These are phyloP conservation scores for Starmerella apis DNA, from an alignment of 805 yeast genomes.

Conservation along the genomic window DNA sequence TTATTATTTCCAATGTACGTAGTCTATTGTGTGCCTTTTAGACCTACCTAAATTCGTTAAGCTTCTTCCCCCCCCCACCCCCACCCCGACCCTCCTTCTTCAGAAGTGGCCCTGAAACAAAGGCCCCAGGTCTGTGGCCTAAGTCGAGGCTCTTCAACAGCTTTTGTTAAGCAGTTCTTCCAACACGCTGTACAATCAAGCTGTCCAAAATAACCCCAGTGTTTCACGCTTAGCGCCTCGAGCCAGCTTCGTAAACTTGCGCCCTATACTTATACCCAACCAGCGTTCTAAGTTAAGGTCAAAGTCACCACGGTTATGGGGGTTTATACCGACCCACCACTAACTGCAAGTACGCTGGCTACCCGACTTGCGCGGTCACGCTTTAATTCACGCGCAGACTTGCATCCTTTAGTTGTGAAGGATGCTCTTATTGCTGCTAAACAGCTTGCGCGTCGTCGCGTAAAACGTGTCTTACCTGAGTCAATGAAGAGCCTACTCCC, in stretches of 20 bases:
- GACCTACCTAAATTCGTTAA: not conserved
- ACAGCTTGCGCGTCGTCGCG: not conserved
- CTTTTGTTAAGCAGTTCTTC: too few species aligned
- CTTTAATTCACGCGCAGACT: slow-evolving; percentile 10
- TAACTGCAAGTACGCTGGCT: slow-evolving; percentile 14
- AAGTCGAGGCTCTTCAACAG: too few species aligned
- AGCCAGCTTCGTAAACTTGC: too few species aligned
- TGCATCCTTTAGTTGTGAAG: slow-evolving; percentile 9
- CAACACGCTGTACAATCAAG: too few species aligned
- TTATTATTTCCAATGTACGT: slow-evolving; percentile 8
- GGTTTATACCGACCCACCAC: slow-evolving; percentile 16
- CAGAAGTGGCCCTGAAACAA: too few species aligned
- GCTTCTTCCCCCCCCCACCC: not conserved
- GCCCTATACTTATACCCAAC: too few species aligned
- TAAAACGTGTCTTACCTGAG: not conserved
- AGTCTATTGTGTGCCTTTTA: slow-evolving; percentile 7
- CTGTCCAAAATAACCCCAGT: too few species aligned
- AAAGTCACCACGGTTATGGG: not conserved
- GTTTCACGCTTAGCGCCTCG: too few species aligned
- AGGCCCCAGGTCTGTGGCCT: too few species aligned
- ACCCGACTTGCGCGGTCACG: slow-evolving; percentile 14
- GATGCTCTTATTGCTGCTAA: slow-evolving; percentile 18
- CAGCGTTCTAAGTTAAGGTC: too few species aligned
- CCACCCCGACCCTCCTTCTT: not conserved
- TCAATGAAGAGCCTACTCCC: not conserved